Conservation (phyloP, 441 rosid genomes). For the Gossypium aridum region DNA sequence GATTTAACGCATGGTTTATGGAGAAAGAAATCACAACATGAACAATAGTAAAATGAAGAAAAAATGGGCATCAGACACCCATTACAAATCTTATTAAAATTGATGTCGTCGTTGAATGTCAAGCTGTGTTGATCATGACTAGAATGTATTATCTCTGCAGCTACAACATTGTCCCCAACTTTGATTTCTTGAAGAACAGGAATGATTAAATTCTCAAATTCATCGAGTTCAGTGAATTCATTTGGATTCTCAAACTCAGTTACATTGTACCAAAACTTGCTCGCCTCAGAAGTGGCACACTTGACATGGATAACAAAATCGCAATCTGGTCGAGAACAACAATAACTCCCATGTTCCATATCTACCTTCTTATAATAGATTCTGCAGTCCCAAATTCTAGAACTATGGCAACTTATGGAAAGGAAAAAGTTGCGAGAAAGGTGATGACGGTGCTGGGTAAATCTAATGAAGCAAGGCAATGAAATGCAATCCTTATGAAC, state of each 20-base stretch:
- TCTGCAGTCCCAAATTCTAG: no score
- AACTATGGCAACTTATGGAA: background rate
- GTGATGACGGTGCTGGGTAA: constrained; percentile 14
- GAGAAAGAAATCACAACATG: no score
- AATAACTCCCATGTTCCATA: background rate
- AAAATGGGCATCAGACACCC: no score
- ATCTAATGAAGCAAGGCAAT: background rate
- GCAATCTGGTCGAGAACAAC: background rate
- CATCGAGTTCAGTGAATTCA: background rate
- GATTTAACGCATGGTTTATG: no score
- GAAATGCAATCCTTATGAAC: constrained; percentile 13
- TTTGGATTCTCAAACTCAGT: background rate
- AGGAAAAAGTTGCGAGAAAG: background rate
- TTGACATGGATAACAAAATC: background rate
- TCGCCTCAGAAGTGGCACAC: background rate
- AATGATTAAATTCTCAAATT: background rate
- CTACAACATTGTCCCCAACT: background rate
- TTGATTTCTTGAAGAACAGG: background rate
- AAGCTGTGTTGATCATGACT: background rate
- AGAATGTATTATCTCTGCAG: no score
- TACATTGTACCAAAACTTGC: no score
- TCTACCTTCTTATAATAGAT: no score
- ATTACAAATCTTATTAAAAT: no score
- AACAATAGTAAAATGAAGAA: no score
- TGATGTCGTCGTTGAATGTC: background rate